Percentiles rank a stretch among this genome's conserved stretches.
These are phyloP conservation scores for Ricinus communis DNA, from an alignment of 345 rosid genomes.

Conservation along the genomic window DNA sequence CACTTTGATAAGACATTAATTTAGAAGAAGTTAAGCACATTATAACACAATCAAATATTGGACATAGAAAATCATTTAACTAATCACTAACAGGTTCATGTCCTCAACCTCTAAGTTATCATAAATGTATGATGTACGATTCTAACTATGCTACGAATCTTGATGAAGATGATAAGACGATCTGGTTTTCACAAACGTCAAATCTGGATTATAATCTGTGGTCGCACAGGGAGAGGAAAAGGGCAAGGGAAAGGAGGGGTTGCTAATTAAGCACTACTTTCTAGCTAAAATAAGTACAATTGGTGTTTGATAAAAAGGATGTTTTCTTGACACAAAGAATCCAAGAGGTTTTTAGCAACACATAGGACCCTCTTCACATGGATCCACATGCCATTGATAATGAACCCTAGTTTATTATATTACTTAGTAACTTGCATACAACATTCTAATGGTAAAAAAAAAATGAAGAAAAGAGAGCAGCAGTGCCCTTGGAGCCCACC, in stretches of 20 bases:
- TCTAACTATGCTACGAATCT: background rate
- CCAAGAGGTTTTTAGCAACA: slow-evolving; percentile 33
- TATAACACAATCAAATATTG: background rate
- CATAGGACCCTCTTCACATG: slow-evolving; percentile 65
- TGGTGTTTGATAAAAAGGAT: slow-evolving; percentile 18
- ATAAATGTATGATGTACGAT: too few relatives aligned
- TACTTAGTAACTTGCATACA: slow-evolving; percentile 27
- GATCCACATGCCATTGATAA: slow-evolving; percentile 47
- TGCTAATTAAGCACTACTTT: slow-evolving; percentile 10
- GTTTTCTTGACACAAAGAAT: slow-evolving; percentile 27
- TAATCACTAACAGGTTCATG: background rate
- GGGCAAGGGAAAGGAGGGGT: background rate
- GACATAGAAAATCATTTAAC: background rate
- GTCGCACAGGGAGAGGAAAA: background rate
- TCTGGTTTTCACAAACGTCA: background rate
- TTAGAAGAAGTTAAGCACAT: background rate
- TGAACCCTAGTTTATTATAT: slow-evolving; percentile 15
- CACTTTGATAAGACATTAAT: background rate
- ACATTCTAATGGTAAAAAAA: slow-evolving; percentile 39
- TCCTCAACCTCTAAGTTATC: background rate
- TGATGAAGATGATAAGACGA: too few relatives aligned
- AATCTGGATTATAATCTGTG: background rate
- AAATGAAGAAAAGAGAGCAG: too few relatives aligned
- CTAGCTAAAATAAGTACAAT: slow-evolving; percentile 18
- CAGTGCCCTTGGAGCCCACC: slow-evolving; percentile 29